Evolutionary conservation across 1,139 yeast genomes (phyloP), one percentile per base, ranked within the genome.

Genomic region (Starmera stellimalicola): DNA sequence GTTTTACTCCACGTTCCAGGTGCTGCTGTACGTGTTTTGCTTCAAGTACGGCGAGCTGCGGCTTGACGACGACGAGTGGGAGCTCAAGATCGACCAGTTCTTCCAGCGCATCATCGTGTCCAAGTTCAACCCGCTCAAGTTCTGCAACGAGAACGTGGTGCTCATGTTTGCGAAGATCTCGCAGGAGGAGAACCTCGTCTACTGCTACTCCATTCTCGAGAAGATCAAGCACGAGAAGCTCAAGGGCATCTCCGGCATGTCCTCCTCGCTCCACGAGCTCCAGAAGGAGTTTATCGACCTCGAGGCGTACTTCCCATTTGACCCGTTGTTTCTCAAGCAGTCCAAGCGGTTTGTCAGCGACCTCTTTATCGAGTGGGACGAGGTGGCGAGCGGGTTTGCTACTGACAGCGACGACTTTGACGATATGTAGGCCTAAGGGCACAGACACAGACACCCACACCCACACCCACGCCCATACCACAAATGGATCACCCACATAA

Each of bases 251-350:
- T 54, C 58, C 9, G 65, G 65, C 12, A 50, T 63, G 0, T 56
- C 58, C 19, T 61, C 64, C 2, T 62, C 62, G 52, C 48, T 57
- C 7, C 37, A 56, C 17, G 54, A 59, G 30, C 70, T 75, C 42
- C 72, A 73, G 50, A 91, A 82, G 52, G 95, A 87, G 51, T 85
- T 84, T 52, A 71, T 83, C 44, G 94, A 85, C 52, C 63, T 87
- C 36, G 95, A 87, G 54, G 88, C 93, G 11, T 91, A 85, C 55
- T 91, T 91, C 58, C 98, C 98, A 10, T 91, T 84, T 55, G 98
- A 91, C 61, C 98, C 98, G 1, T 60, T 91, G 43, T 75, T 82
- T 33, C 67, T 91, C 42, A 82, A 79, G 30, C 58, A 58, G 16
- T 70, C 85, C 36, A 75, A 76, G 45, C 58, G 58, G 17, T 63